A percentile compares a stretch with the other conserved stretches of the same genome.
phyloP scores from a whole-genome alignment of 2,329 filamentous ascomycete species.

The Fusarium setosum region DNA sequence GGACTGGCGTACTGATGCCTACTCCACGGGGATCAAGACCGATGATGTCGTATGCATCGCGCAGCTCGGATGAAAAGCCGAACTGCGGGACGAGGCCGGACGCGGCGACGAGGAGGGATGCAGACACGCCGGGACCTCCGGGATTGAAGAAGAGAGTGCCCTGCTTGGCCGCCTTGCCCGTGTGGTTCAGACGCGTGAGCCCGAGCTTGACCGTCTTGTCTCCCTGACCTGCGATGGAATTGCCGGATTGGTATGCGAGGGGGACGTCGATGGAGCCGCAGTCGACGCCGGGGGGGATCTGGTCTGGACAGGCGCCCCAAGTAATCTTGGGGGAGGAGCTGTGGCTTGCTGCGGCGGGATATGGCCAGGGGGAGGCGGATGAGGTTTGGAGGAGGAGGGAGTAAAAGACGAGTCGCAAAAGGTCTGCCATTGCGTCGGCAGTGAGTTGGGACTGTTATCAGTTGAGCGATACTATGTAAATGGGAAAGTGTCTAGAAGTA shows the following conservation, averaged over 20 bases:
- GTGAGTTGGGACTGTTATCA: neutral
- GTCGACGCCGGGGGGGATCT: conserved; percentile 26
- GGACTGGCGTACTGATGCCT: conserved; percentile 52
- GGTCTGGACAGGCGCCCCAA: conserved; percentile 14
- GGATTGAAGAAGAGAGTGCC: conserved; percentile 37
- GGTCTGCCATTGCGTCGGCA: neutral
- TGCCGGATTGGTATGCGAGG: conserved; percentile 27
- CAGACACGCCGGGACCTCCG: conserved; percentile 35
- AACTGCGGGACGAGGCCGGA: conserved; percentile 13
- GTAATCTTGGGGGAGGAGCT: conserved; percentile 7
- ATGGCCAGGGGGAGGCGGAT: neutral
- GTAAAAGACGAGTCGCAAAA: neutral
- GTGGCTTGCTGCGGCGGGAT: neutral
- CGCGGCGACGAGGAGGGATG: conserved; percentile 13
- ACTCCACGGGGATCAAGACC: conserved; percentile 57
- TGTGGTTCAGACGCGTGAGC: conserved; percentile 24
- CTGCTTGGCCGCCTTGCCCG: conserved; percentile 22
- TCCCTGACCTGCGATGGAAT: conserved; percentile 20
- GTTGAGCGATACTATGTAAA: no score
- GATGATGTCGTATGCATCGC: conserved; percentile 53
- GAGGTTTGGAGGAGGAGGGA: neutral
- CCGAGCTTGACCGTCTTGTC: conserved; percentile 16
- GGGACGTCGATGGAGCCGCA: conserved; percentile 32
- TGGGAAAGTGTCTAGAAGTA: no score
- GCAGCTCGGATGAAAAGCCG: conserved; percentile 24